Evolutionary conservation across 2,329 filamentous ascomycete species (phyloP), one percentile per base, ranked within the genome.

Genomic region (Helotiales sp.): DNA sequence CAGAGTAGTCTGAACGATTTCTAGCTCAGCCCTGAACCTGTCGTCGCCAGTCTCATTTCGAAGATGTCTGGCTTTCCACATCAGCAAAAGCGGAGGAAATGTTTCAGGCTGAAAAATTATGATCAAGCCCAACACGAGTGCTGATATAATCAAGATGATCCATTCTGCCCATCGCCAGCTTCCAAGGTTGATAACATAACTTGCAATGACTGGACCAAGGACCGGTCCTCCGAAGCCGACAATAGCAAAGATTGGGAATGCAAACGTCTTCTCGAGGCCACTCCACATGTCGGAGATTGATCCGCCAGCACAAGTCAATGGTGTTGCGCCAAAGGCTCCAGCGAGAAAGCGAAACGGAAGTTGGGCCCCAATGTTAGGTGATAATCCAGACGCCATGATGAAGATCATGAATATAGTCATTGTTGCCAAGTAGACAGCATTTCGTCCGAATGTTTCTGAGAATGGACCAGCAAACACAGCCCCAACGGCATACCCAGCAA

Each of bases 91-190:
- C 0, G 83, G 82, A 0, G 79, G 75, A 64, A 85, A 86, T 0
- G 83, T 86, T 70, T 86, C 83, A 1, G 81, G 82, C 3, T 85
- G 76, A 38, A 78, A 61, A 29, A 84, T 57, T 0, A 76, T 67
- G 52, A 78, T 79, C 42, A 78, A 33, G 47, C 84, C 75, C 79
- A 83, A 86, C 52, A 87, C 77, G 9, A 79, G 90, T 0, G 85
- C 88, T 0, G 88, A 91, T 4, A 92, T 79, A 2, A 86, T 74
- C 0, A 84, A 64, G 54, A 90, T 81, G 47, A 93, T 73, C 2
- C 84, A 72, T 0, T 78, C 84, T 0, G 92, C 83, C 91, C 91
- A 96, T 56, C 89, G 84, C 90, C 90, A 96, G 3, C 74, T 80
- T 2, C 83, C 78, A 54, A 81, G 76, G 68, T 84, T 78, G 10